phyloP scores from a whole-genome alignment of 1,284 basidiomycete genomes.

The Trichosporon sp. region DNA sequence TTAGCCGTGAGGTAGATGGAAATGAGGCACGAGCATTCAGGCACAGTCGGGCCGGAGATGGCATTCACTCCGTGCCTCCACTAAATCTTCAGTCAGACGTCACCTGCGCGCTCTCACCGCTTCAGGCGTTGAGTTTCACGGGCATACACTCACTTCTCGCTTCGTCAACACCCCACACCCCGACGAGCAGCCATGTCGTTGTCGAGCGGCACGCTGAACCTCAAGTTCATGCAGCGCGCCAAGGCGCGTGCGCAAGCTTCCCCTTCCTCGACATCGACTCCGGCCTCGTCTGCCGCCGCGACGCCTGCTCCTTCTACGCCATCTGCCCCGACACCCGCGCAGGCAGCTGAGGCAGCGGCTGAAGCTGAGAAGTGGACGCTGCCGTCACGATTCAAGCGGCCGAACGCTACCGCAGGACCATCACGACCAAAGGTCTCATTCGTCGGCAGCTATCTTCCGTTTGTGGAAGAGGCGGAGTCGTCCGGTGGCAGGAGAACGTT shows the following conservation, averaged over 20 bases:
- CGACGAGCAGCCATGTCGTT: constrained; percentile 27
- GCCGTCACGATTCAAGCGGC: not conserved
- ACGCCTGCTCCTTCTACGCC: not conserved
- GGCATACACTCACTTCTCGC: not conserved
- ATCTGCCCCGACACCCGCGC: constrained; percentile 8
- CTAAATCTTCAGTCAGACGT: constrained; percentile 5
- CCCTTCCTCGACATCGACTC: constrained; percentile 3
- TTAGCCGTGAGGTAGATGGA: not conserved
- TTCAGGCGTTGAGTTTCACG: not conserved
- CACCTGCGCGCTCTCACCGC: not conserved
- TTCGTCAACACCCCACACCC: not conserved
- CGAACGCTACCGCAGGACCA: constrained; percentile 11
- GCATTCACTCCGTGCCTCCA: not conserved
- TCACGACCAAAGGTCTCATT: constrained; percentile 18
- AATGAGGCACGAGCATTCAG: not conserved
- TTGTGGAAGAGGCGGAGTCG: constrained; percentile 19
- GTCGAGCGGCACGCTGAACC: constrained; percentile 40
- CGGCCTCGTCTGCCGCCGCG: not conserved
- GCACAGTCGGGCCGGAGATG: constrained; percentile 8
- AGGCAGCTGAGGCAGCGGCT: constrained; percentile 6
- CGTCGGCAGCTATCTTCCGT: constrained; percentile 32
- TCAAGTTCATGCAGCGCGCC: constrained; percentile 47
- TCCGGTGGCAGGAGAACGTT: constrained; percentile 25
- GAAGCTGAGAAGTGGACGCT: constrained; percentile 28
- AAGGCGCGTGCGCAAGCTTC: constrained; percentile 19